phyloP scores from a whole-genome alignment of 2,329 filamentous ascomycete species.

The Exserohilum rostratum region DNA sequence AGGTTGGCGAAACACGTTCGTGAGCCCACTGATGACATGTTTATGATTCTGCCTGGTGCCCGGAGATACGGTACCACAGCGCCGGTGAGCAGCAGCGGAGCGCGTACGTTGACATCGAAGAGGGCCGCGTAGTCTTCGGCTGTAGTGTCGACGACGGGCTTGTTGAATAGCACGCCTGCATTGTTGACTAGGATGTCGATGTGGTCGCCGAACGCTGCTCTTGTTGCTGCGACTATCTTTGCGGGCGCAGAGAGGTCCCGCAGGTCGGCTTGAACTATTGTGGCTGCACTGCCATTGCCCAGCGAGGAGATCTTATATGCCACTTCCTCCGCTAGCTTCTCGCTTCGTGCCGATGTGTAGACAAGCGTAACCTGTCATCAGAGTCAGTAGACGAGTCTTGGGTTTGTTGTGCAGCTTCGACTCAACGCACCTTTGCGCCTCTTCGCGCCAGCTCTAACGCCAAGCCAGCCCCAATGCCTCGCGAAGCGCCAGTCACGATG shows the following conservation, averaged over 20 bases:
- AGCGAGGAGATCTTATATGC: slow-evolving; percentile 45
- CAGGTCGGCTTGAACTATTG: slow-evolving; percentile 51
- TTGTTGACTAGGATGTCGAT: slow-evolving; percentile 56
- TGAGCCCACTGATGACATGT: slow-evolving; percentile 63
- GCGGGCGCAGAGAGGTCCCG: slow-evolving; percentile 40
- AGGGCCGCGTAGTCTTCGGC: slow-evolving; percentile 59
- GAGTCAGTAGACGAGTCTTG: slow-evolving; percentile 8
- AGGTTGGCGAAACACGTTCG: slow-evolving; percentile 55
- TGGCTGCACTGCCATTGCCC: slow-evolving; percentile 45
- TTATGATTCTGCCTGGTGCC: slow-evolving; percentile 60
- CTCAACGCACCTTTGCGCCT: slow-evolving; percentile 49
- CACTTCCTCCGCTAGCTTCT: slow-evolving; percentile 39
- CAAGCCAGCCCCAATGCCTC: slow-evolving; percentile 58
- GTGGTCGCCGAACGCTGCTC: slow-evolving; percentile 46
- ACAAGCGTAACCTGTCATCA: slow-evolving; percentile 49
- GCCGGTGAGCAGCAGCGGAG: slow-evolving; percentile 60
- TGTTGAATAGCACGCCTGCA: slow-evolving; percentile 42
- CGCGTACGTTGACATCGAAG: slow-evolving; percentile 65
- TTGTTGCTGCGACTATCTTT: slow-evolving; percentile 47
- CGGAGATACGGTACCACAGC: slow-evolving; percentile 60
- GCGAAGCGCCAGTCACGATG: slow-evolving; percentile 58
- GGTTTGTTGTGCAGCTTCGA: not conserved
- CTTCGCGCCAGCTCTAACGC: slow-evolving; percentile 56
- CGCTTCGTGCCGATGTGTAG: slow-evolving; percentile 51
- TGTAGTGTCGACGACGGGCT: slow-evolving; percentile 42